Conservation (phyloP, 345 rosid genomes). For the Linum trigynum region DNA sequence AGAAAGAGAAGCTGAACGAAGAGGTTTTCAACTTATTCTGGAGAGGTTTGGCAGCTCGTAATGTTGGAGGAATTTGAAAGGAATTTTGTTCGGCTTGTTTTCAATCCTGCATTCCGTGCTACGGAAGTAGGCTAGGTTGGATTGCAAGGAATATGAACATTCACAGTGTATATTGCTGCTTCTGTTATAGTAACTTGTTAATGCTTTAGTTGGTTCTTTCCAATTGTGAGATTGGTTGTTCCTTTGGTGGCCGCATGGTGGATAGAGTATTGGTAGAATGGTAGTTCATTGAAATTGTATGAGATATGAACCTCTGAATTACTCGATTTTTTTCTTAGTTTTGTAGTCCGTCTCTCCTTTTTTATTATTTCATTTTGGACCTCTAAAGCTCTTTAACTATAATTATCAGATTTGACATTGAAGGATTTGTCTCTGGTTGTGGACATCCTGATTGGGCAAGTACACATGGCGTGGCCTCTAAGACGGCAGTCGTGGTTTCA, state of each 20-base stretch:
- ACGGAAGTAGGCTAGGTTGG: neutral
- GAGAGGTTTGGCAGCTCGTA: too few species aligned
- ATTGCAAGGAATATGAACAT: neutral
- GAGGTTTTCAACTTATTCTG: too few species aligned
- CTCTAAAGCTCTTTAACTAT: constrained; percentile 9
- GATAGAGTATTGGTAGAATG: neutral
- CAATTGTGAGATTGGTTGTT: neutral
- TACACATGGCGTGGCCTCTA: constrained; percentile 58
- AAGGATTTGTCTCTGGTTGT: constrained; percentile 80
- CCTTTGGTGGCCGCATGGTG: neutral
- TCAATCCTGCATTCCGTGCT: neutral
- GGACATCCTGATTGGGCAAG: constrained; percentile 92
- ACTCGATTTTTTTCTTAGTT: neutral
- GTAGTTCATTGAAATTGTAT: neutral
- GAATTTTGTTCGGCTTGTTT: too few species aligned
- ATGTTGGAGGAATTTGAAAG: too few species aligned
- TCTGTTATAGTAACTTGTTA: neutral
- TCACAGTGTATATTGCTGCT: neutral
- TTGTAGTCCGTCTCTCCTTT: neutral
- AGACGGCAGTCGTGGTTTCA: constrained; percentile 53
- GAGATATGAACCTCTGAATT: neutral
- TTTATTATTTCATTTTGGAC: neutral
- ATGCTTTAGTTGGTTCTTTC: neutral
- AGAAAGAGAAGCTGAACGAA: neutral
- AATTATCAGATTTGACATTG: constrained; percentile 64